phyloP scores from a whole-genome alignment of 2,329 filamentous ascomycete species.

The Aspergillus tamarii region DNA sequence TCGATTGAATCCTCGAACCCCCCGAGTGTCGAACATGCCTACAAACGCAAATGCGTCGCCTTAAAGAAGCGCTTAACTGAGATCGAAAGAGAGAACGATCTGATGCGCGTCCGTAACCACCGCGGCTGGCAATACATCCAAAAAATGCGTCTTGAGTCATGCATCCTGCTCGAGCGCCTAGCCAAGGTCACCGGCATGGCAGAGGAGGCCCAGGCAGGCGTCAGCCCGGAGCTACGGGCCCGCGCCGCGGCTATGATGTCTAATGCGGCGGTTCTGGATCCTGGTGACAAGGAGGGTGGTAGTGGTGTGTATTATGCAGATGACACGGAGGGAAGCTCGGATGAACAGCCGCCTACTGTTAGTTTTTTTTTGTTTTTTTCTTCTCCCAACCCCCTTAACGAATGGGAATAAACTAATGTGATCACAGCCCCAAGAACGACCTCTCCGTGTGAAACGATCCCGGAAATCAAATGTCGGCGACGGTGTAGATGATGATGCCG shows the following conservation, averaged over 20 bases:
- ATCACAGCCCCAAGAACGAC: constrained; percentile 50
- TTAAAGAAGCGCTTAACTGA: constrained; percentile 89
- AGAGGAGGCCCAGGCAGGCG: constrained; percentile 40
- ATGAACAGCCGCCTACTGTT: constrained; percentile 49
- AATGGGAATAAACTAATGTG: neutral
- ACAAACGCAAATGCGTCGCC: constrained; percentile 94
- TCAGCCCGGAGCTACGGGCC: constrained; percentile 41
- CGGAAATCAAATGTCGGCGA: constrained; percentile 41
- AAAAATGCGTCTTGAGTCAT: constrained; percentile 74
- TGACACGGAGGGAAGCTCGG: constrained; percentile 49
- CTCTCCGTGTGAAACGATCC: constrained; percentile 48
- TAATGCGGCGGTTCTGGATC: constrained; percentile 28
- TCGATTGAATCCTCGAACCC: constrained; percentile 57
- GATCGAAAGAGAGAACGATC: constrained; percentile 88
- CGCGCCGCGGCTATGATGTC: constrained; percentile 39
- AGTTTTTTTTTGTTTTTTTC: constrained; percentile 15
- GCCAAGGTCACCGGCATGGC: constrained; percentile 46
- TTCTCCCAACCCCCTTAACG: too few relatives aligned
- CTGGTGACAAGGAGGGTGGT: constrained; percentile 16
- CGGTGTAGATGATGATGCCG: constrained; percentile 31
- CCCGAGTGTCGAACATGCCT: constrained; percentile 92
- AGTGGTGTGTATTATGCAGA: constrained; percentile 40
- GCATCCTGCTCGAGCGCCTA: constrained; percentile 47
- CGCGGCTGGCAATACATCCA: constrained; percentile 84
- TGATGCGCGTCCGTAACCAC: constrained; percentile 74